phyloP scores from a whole-genome alignment of 495 filamentous ascomycete species.

The Aspergillus wentii region DNA sequence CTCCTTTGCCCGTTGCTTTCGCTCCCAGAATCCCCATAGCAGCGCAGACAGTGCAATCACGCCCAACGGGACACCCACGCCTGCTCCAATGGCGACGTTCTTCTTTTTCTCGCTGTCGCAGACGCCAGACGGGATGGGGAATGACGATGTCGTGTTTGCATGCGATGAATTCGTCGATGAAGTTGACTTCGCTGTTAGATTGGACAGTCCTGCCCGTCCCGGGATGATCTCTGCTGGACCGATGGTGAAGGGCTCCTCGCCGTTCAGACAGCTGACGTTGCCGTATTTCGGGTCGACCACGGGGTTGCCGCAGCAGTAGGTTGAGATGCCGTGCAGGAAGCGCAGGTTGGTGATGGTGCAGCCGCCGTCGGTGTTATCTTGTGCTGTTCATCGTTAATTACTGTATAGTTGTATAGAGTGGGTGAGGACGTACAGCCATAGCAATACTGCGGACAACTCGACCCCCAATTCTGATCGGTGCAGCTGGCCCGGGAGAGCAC shows the following conservation, averaged over 20 bases:
- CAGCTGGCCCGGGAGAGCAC: conserved; percentile 18
- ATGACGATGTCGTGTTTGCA: conserved; percentile 22
- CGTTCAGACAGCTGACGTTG: conserved; percentile 16
- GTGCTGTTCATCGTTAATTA: conserved; percentile 2
- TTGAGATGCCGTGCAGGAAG: conserved; percentile 12
- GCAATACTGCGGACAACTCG: conserved; percentile 10
- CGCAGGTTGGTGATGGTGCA: conserved; percentile 22
- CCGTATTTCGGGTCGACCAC: conserved; percentile 9
- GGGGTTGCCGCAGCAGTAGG: conserved; percentile 28
- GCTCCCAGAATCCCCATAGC: conserved; percentile 22
- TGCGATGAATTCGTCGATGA: conserved; percentile 18
- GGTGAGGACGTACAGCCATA: conserved; percentile 3
- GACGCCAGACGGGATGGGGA: conserved; percentile 23
- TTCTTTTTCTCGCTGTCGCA: conserved; percentile 6
- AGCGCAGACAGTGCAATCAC: conserved; percentile 28
- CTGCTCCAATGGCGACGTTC: conserved; percentile 21
- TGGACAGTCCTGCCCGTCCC: conserved; percentile 16
- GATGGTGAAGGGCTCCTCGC: conserved; percentile 15
- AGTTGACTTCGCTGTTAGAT: conserved; percentile 15
- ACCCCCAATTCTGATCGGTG: conserved; percentile 21
- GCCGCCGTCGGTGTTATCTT: conserved; percentile 11
- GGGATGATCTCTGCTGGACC: conserved; percentile 11
- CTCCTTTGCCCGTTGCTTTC: no score
- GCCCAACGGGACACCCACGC: conserved; percentile 20
- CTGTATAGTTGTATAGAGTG: neutral